Evolutionary conservation across 2,329 filamentous ascomycete genomes (phyloP).

Genomic region (Hypoxylon sp.): DNA sequence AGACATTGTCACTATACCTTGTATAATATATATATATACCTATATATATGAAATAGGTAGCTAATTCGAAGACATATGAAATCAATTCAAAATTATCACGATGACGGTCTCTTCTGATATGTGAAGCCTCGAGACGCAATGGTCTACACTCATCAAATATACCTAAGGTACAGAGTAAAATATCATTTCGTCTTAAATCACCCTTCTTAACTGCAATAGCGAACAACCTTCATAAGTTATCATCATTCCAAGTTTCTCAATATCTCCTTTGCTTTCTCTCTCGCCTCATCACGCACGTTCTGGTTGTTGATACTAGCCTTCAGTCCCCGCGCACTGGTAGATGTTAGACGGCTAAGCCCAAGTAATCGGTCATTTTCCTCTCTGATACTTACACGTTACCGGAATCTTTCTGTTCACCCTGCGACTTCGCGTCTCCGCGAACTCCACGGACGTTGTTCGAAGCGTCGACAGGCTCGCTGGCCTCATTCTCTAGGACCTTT

Average conservation of each 20-base stretch:
- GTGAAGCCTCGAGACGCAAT: too few species aligned
- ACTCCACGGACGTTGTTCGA: conserved; percentile 17
- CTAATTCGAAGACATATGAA: too few species aligned
- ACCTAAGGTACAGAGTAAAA: neutral
- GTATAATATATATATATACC: too few species aligned
- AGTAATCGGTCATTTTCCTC: neutral
- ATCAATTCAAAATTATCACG: too few species aligned
- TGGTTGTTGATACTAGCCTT: conserved; percentile 32
- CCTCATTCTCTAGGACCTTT: conserved; percentile 13
- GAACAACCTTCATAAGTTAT: neutral
- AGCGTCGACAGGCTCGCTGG: conserved; percentile 9
- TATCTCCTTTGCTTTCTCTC: conserved; percentile 33
- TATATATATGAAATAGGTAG: too few species aligned
- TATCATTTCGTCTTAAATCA: neutral
- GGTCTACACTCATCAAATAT: neutral
- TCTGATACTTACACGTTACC: conserved; percentile 28
- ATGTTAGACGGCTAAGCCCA: neutral
- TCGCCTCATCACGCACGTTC: conserved; percentile 27
- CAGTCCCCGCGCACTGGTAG: conserved; percentile 11
- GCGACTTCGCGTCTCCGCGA: neutral
- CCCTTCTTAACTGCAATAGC: neutral
- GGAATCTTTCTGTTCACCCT: conserved; percentile 21
- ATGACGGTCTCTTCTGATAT: too few species aligned
- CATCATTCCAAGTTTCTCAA: conserved; percentile 11
- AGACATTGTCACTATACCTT: too few species aligned